These are phyloP conservation scores for Lentinula sp. DNA, from an alignment of 768 basidiomycete species.

Conservation along the genomic window DNA sequence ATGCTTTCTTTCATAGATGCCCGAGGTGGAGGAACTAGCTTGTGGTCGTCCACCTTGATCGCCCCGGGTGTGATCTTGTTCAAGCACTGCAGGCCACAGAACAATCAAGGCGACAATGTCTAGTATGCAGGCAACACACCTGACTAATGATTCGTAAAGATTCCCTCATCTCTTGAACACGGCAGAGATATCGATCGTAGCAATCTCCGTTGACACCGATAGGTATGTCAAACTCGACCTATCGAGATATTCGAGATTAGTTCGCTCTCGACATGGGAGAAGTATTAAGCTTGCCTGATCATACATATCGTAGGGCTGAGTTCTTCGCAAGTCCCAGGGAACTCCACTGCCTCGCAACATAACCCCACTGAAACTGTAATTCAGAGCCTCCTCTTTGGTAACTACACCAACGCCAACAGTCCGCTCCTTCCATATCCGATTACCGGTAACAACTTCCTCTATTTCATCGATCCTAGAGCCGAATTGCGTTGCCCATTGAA, in stretches of 20 bases:
- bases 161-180: constrained; percentile 98
- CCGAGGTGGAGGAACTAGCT: constrained; percentile 92
- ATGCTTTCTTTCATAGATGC: constrained; percentile 99
- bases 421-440: constrained; percentile 96
- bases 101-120: not conserved
- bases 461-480: constrained; percentile 88
- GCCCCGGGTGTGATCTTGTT: constrained; percentile 96
- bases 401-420: constrained; percentile 89
- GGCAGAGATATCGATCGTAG: constrained; percentile 95
- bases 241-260: not conserved
- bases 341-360: constrained; percentile 95
- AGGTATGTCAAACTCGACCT: constrained; percentile 98
- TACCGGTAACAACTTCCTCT: constrained; percentile 95
- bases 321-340: constrained; percentile 92
- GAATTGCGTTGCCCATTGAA: constrained; percentile 97
- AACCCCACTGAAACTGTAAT: constrained; percentile 93
- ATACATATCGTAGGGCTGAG: constrained; percentile 93
- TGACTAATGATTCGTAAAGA: constrained; percentile 83
- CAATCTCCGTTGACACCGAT: constrained; percentile 96
- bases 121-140: constrained; percentile 22
- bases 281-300: constrained; percentile 53
- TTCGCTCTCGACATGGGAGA: not conserved
- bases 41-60: constrained; percentile 95
- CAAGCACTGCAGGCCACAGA: constrained; percentile 57
- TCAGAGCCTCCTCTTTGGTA: constrained; percentile 86